Base-by-base conservation (phyloP, 2,329 filamentous ascomycete genomes). In the Huntiella bhutanensis region DNA sequence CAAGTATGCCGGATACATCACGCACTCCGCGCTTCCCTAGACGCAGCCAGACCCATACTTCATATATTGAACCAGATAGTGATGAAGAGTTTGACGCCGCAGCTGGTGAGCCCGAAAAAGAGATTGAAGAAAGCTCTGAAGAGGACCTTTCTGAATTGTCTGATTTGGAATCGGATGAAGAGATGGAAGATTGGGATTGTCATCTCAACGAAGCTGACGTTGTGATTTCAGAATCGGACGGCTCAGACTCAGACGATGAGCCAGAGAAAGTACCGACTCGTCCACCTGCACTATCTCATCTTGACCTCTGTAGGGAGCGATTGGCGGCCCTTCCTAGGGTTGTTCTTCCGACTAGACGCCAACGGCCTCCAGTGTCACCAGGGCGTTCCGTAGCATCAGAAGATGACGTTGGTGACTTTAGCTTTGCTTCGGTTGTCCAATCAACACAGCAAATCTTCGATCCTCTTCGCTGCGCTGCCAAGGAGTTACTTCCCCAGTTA, bases 11-110 rank as follows among this genome's bases (percentile, higher is more conserved):
- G 1, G 32, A 43, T 10, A 12, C 12, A 11, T 43, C 32, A 10
- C 28, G 28, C 16, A 34, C 28, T 32, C 28, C 28, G 1, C 41
- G 41, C 5, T 43, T 34, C 16, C 41, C 41, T 34, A 13, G 41
- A 34, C 32, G n/a, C 11, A 43, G 41, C 17, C 32, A 43, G 11
- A 34, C 41, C n/a, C 12, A 13, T 8, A 43, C 12, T 35, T 43
- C 41, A 11, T 43, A 43, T 43, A 43, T 43, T 43, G 41, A 43
- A 35, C 41, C 41, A 16, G 41, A 43, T 7, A 43, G 28, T 11
- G 41, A 43, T 43, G 33, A 32, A 7, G 41, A 43, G 10, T 17
- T 43, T 16, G 41, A 43, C 1, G 41, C 15, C 7, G 12, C 4
- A 16, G n/a, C 12, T 8, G 8, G 22, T 10, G 41, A 34, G 4